These are phyloP conservation scores for Erysimum pusillum DNA, from an alignment of 441 rosid species.

Conservation along the genomic window DNA sequence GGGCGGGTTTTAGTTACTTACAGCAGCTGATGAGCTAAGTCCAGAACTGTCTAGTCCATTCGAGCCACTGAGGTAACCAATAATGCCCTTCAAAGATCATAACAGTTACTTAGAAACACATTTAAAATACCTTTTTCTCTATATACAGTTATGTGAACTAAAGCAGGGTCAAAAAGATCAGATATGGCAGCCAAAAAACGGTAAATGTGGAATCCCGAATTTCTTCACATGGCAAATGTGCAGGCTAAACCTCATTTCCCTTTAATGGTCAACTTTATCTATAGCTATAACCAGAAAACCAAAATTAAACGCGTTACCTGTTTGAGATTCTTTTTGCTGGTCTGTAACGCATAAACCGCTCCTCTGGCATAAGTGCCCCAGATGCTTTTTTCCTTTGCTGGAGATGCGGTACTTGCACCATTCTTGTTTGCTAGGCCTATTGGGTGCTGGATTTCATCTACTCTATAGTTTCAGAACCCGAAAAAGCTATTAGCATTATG, in stretches of 20 bases:
- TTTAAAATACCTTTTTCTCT: conserved; percentile 14
- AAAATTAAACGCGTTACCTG: conserved; percentile 60
- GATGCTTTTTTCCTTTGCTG: conserved; percentile 53
- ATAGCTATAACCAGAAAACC: conserved; percentile 22
- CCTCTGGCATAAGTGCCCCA: conserved; percentile 98
- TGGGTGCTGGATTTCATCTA: conserved; percentile 76
- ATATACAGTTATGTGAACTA: conserved; percentile 12
- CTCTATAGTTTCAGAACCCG: conserved; percentile 49
- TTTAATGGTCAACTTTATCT: conserved; percentile 21
- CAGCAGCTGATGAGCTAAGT: conserved; percentile 99
- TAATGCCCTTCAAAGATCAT: conserved; percentile 75
- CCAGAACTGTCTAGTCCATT: conserved; percentile 94
- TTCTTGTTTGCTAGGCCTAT: conserved; percentile 47
- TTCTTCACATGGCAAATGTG: conserved; percentile 5
- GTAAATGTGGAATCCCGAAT: conserved; percentile 33
- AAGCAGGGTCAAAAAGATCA: conserved; percentile 29
- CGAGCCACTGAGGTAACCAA: conserved; percentile 86
- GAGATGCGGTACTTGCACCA: conserved; percentile 48
- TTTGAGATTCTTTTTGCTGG: conserved; percentile 61
- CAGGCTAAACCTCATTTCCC: conserved; percentile 25
- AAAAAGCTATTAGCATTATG: conserved; percentile 31
- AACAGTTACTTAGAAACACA: conserved; percentile 34
- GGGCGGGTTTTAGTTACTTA: conserved; percentile 56
- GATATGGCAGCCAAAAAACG: conserved; percentile 17
- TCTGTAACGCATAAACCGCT: conserved; percentile 82